Evolutionary conservation across 2,329 filamentous ascomycete species (phyloP), one percentile per base, ranked within the genome.

Genomic region (Penicillium sp.): DNA sequence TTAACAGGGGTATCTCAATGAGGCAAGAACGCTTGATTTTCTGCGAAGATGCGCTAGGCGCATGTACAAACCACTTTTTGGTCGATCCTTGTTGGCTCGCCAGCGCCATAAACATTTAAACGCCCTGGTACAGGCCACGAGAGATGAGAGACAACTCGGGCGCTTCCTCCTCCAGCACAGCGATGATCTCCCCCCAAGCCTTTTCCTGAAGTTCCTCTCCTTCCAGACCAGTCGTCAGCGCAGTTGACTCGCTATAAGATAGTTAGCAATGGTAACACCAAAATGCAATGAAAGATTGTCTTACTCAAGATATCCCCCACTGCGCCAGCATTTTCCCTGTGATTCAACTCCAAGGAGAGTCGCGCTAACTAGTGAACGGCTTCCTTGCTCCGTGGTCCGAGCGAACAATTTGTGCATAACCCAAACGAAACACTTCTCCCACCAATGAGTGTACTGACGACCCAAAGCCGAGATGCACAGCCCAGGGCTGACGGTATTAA

Each of bases 401-500:
- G 74, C 77, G 62, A 80, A 74, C 6, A 79, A 57, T 45, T 58
- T 68, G 51, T 71, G 72, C 54, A 77, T 58, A 17, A 77, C 21
- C 66, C 72, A 74, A 2, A 73, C 54, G 1, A 71, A 47, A 60
- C 67, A 71, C 35, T 70, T 69, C 58, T 74, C 70, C 55, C 73
- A 71, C 61, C 73, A 72, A 33, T 64, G 62, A 40, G 70, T 68
- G 50, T 73, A 79, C 42, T 79, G 70, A 9, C 78, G 74, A 3
- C 73, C 73, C 7, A 81, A 69, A 12, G 74, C 71, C 4, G 78
- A 77, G 19, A 62, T 69, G 61, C 78, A 80, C 31, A 79, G 65
- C 1, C 78, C 79, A 1, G 79, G 79, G 57, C 77, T 80, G 5
- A 73, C 68, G 0, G 77, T 77, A 46, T 78, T 80, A 57, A 80